phyloP scores from a whole-genome alignment of 306 rosid genomes.

The Acacia acuminata region DNA sequence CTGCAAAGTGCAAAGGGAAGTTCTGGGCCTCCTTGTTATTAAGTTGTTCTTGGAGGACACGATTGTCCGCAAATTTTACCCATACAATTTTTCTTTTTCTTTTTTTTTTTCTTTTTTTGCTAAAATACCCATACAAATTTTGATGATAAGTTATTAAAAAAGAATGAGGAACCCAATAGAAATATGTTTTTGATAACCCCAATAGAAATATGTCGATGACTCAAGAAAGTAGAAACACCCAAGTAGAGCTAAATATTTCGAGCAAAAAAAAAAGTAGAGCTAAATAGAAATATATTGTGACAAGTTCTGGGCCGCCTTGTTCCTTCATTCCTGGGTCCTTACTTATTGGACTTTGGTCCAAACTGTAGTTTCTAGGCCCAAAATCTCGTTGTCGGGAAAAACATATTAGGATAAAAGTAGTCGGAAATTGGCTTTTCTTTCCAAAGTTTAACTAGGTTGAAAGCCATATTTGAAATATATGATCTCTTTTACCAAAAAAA shows the following conservation, averaged over 20 bases:
- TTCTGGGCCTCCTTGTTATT: conserved; percentile 94
- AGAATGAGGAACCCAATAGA: neutral
- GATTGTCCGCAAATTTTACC: conserved; percentile 96
- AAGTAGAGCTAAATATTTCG: conserved; percentile 16
- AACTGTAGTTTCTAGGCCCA: neutral
- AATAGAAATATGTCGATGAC: conserved; percentile 8
- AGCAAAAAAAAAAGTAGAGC: no score
- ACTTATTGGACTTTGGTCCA: neutral
- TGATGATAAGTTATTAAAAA: conserved; percentile 13
- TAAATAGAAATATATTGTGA: no score
- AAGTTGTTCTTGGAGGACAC: conserved; percentile 92
- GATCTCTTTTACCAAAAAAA: neutral
- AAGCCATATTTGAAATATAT: neutral
- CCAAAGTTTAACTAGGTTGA: neutral
- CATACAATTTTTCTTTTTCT: conserved; percentile 42
- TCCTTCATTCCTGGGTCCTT: neutral
- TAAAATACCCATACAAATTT: conserved; percentile 58
- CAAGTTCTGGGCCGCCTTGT: neutral
- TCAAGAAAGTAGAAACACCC: conserved; percentile 33
- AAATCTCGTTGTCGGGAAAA: neutral
- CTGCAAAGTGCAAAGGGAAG: no score
- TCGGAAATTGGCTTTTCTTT: neutral
- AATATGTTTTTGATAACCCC: no score
- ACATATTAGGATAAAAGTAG: neutral
- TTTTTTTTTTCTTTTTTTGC: no score